Conservation (phyloP, 164 flowering plant genomes). For the Malania oleifera region DNA sequence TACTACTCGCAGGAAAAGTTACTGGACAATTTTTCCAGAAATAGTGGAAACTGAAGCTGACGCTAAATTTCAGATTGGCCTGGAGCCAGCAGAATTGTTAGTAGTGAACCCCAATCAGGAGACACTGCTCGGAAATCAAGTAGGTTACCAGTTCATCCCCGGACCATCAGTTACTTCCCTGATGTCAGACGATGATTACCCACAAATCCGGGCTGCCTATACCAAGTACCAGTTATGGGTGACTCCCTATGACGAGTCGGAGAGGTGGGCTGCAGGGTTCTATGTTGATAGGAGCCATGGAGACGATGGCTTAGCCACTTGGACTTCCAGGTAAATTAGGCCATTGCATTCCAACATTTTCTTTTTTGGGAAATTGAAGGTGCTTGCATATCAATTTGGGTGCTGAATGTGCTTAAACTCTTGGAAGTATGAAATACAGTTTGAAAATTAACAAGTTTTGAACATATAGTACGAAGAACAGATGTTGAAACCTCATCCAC, state of each 20-base stretch:
- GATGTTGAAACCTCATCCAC: neutral
- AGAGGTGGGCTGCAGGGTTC: no score
- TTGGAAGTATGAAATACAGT: no score
- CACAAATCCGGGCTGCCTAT: slow-evolving; percentile 56
- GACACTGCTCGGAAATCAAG: slow-evolving; percentile 51
- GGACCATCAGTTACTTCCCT: slow-evolving; percentile 38
- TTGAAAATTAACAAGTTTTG: no score
- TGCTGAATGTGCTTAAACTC: no score
- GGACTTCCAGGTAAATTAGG: no score
- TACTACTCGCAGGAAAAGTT: slow-evolving; percentile 59
- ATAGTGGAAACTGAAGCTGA: slow-evolving; percentile 47
- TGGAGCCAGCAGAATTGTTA: slow-evolving; percentile 35
- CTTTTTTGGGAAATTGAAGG: no score
- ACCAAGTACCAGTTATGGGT: slow-evolving; percentile 43
- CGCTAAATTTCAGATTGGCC: slow-evolving; percentile 36
- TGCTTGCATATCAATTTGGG: no score
- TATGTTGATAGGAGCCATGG: no score
- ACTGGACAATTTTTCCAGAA: slow-evolving; percentile 47
- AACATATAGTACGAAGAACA: no score
- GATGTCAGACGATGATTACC: slow-evolving; percentile 58
- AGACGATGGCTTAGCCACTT: no score
- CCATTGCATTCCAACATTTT: neutral
- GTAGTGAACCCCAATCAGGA: slow-evolving; percentile 55
- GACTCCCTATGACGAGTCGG: no score
- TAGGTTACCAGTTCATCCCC: slow-evolving; percentile 51